Percentiles rank a stretch among this genome's conserved stretches.
These are phyloP conservation scores for Penicillium herquei DNA, from an alignment of 495 filamentous ascomycete species.

Conservation along the genomic window DNA sequence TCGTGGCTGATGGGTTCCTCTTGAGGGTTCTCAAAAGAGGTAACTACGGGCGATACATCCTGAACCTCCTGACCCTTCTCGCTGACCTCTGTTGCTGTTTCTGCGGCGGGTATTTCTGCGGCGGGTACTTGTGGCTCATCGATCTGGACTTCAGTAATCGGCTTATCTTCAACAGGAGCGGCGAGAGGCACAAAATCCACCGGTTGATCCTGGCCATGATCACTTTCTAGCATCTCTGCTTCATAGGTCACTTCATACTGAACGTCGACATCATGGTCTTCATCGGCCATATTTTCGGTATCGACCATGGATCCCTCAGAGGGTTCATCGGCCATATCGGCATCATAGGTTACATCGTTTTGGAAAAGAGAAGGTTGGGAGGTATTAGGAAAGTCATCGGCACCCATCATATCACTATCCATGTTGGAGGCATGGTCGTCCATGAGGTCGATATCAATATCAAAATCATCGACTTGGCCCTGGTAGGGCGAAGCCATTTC, in stretches of 20 bases:
- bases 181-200: slow-evolving; percentile 30
- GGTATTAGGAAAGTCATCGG: slow-evolving; percentile 39
- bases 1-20: not conserved
- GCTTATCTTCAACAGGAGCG: slow-evolving; percentile 23
- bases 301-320: slow-evolving; percentile 43
- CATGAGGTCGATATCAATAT: slow-evolving; percentile 72
- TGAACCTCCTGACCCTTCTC: not conserved
- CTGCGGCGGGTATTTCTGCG: not conserved
- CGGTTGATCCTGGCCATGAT: slow-evolving; percentile 37
- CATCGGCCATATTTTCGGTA: slow-evolving; percentile 30
- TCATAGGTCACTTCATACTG: slow-evolving; percentile 38
- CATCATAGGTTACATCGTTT: slow-evolving; percentile 37
- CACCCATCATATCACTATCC: slow-evolving; percentile 66
- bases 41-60: not conserved
- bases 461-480: slow-evolving; percentile 62
- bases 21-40: not conserved
- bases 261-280: slow-evolving; percentile 35
- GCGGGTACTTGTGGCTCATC: slow-evolving; percentile 8
- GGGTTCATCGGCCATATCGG: slow-evolving; percentile 51
- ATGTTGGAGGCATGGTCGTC: slow-evolving; percentile 46
- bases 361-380: slow-evolving; percentile 35
- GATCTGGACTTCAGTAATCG: slow-evolving; percentile 8
- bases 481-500: slow-evolving; percentile 51
- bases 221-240: slow-evolving; percentile 46
- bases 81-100: not conserved